A percentile compares a stretch with the other conserved stretches of the same genome.
Conservation (phyloP, 495 filamentous ascomycete species). For the Penicillium cataractarum region DNA sequence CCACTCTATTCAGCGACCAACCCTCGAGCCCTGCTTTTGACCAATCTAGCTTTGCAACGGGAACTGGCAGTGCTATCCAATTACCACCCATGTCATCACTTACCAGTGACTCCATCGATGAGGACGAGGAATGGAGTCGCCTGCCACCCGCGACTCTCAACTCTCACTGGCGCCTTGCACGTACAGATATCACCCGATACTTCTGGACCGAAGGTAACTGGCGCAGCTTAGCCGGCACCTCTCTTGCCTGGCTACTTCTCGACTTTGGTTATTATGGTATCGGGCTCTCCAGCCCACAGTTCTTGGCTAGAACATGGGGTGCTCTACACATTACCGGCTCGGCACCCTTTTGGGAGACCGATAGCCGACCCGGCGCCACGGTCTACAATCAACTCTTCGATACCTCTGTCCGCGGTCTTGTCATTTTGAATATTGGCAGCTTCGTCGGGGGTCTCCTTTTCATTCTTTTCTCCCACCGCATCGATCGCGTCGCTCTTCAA, state of each 20-base stretch:
- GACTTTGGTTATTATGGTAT: slow-evolving; percentile 63
- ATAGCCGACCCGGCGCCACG: slow-evolving; percentile 33
- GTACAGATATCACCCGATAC: slow-evolving; percentile 49
- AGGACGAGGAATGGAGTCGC: slow-evolving; percentile 24
- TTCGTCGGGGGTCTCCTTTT: slow-evolving; percentile 50
- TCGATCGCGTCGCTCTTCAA: slow-evolving; percentile 52
- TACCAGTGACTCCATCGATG: slow-evolving; percentile 31
- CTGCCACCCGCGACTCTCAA: slow-evolving; percentile 45
- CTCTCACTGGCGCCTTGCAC: slow-evolving; percentile 46
- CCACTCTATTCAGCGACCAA: slow-evolving; percentile 40
- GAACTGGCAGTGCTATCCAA: slow-evolving; percentile 24
- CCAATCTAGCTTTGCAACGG: slow-evolving; percentile 10
- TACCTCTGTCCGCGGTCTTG: slow-evolving; percentile 42
- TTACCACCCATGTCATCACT: slow-evolving; percentile 31
- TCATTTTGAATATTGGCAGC: slow-evolving; percentile 50
- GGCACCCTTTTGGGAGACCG: slow-evolving; percentile 44
- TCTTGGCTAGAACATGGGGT: slow-evolving; percentile 49
- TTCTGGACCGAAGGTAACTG: slow-evolving; percentile 57
- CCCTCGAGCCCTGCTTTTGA: slow-evolving; percentile 22
- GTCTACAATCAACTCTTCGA: slow-evolving; percentile 47
- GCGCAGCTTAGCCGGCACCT: slow-evolving; percentile 53
- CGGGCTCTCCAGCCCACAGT: slow-evolving; percentile 51
- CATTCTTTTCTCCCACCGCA: slow-evolving; percentile 46
- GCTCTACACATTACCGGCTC: slow-evolving; percentile 34
- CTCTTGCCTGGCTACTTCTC: slow-evolving; percentile 53